phyloP scores from a whole-genome alignment of 257 asterid species.

The Rubia yunnanensis region DNA sequence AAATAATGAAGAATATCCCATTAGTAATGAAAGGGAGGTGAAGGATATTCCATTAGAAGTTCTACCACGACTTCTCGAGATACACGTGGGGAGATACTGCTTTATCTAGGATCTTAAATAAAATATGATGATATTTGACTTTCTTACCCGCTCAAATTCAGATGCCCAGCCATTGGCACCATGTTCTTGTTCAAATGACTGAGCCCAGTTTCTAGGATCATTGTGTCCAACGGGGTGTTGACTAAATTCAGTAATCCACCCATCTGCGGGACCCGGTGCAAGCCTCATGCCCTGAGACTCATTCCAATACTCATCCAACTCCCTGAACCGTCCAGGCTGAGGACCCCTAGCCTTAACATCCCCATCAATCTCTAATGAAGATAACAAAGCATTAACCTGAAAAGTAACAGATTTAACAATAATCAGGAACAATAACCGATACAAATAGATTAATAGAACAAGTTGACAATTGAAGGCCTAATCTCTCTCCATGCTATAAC shows the following conservation, averaged over 20 bases:
- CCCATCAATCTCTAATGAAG: slow-evolving; percentile 81
- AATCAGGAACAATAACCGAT: neutral
- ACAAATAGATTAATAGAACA: neutral
- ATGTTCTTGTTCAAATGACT: slow-evolving; percentile 83
- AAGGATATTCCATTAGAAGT: too few relatives aligned
- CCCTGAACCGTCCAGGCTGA: slow-evolving; percentile 61
- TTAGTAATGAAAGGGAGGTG: too few relatives aligned
- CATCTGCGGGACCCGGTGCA: slow-evolving; percentile 55
- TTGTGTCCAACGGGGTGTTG: slow-evolving; percentile 50
- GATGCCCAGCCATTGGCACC: slow-evolving; percentile 95
- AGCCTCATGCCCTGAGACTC: slow-evolving; percentile 79
- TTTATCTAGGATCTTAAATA: neutral
- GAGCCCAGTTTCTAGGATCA: slow-evolving; percentile 78
- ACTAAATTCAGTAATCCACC: slow-evolving; percentile 76
- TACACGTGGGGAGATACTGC: neutral
- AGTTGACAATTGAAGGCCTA: neutral
- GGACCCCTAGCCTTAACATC: slow-evolving; percentile 67
- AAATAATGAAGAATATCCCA: too few relatives aligned
- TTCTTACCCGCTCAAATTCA: slow-evolving; percentile 90
- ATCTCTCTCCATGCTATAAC: neutral
- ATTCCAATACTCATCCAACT: slow-evolving; percentile 88
- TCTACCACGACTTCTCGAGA: neutral
- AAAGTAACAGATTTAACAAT: slow-evolving; percentile 9
- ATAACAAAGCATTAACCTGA: slow-evolving; percentile 88
- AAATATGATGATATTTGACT: slow-evolving; percentile 12